These are phyloP conservation scores for Clathrospora elynae DNA, from an alignment of 2,329 filamentous ascomycete genomes.

Conservation along the genomic window DNA sequence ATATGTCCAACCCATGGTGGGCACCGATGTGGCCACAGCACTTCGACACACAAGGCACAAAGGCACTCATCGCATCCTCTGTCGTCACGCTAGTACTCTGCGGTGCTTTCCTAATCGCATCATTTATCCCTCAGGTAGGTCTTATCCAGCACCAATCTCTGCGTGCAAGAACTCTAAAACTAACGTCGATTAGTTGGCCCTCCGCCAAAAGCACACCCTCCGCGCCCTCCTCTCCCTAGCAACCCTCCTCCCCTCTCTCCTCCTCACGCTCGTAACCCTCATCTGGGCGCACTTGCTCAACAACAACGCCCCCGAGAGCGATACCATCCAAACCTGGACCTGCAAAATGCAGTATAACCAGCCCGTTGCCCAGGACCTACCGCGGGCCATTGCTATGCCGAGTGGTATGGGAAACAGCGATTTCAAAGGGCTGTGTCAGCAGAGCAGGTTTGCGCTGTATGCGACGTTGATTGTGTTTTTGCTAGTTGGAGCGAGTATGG, in stretches of 20 bases:
- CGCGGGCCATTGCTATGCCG: conserved; percentile 29
- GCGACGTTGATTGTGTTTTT: conserved; percentile 51
- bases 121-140: conserved; percentile 44
- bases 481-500: conserved; percentile 44
- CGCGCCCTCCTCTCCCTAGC: conserved; percentile 47
- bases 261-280: conserved; percentile 50
- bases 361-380: conserved; percentile 19
- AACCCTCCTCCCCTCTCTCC: conserved; percentile 44
- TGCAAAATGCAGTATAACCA: conserved; percentile 45
- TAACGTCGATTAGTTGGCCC: conserved; percentile 36
- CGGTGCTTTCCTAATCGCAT: conserved; percentile 39
- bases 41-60: conserved; percentile 53
- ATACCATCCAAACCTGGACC: conserved; percentile 50
- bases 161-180: conserved; percentile 1
- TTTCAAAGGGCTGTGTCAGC: conserved; percentile 49
- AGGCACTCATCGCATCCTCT: conserved; percentile 49
- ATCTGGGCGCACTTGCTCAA: conserved; percentile 50
- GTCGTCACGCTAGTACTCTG: conserved; percentile 50
- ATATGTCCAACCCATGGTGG: conserved; percentile 54
- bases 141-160: no score
- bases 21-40: conserved; percentile 56
- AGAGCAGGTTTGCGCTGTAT: conserved; percentile 54
- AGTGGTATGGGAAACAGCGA: conserved; percentile 41
- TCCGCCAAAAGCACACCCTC: conserved; percentile 44
- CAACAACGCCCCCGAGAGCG: conserved; percentile 38